A percentile compares a stretch with the other conserved stretches of the same genome.
These are phyloP conservation scores for Hordeum vulgare DNA, from an alignment of 176 grass and related monocot genomes.

Conservation along the genomic window MorexV3_pseudomolecules_assembly NC_058518.1:479937461-479937960, in stretches of 20 bases:
- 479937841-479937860: neutral
- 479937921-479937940: neutral
- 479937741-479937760: neutral
- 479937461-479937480: neutral
- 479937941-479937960: neutral
- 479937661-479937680: neutral
- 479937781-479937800: neutral
- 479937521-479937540: conserved; percentile 5
- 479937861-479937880: neutral
- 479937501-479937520: conserved; percentile 14
- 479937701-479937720: conserved; percentile 7
- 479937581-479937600: no score
- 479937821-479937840: neutral
- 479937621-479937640: neutral
- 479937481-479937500: conserved; percentile 30
- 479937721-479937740: neutral
- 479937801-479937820: neutral
- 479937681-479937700: neutral
- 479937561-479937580: conserved; percentile 24
- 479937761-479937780: neutral
- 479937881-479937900: neutral
- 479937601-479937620: neutral
- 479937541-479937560: conserved; percentile 12
- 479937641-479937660: neutral
- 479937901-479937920: neutral